These are phyloP conservation scores for Saccharomyces hybrid DNA, from an alignment of 1,139 yeast species.

Conservation along the genomic window DNA sequence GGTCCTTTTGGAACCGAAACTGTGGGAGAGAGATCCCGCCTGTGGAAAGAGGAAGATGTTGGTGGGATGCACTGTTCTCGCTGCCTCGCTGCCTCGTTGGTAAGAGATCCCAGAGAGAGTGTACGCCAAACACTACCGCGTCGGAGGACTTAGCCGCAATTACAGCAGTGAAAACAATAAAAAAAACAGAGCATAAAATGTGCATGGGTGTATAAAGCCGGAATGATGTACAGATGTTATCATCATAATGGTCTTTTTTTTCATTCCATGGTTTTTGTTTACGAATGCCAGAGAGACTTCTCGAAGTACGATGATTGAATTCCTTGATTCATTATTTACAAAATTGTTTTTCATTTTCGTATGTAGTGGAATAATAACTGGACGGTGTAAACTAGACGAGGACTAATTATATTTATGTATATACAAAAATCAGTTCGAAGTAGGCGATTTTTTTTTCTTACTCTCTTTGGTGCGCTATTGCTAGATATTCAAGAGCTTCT, in stretches of 20 bases:
- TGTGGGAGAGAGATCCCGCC: background rate
- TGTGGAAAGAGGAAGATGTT: background rate
- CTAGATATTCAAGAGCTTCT: constrained; percentile 55
- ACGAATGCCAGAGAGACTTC: background rate
- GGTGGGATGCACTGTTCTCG: background rate
- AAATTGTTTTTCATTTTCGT: background rate
- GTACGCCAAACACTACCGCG: too few relatives aligned
- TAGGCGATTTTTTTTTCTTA: background rate
- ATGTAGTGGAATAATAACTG: background rate
- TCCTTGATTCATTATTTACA: background rate
- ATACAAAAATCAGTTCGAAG: background rate
- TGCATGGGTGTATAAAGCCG: too few relatives aligned
- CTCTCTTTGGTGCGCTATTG: constrained; percentile 15
- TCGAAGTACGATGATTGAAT: background rate
- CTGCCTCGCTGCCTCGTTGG: background rate
- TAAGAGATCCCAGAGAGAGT: background rate
- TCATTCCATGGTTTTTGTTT: background rate
- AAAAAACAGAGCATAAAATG: too few relatives aligned
- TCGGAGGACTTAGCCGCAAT: too few relatives aligned
- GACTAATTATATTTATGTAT: background rate
- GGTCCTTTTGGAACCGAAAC: background rate
- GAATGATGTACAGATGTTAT: too few relatives aligned
- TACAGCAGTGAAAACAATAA: too few relatives aligned
- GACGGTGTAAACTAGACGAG: background rate
- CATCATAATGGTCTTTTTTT: background rate